Evolutionary conservation across 805 yeast genomes (phyloP).

Genomic region (Komagataella mondaviorum): DNA sequence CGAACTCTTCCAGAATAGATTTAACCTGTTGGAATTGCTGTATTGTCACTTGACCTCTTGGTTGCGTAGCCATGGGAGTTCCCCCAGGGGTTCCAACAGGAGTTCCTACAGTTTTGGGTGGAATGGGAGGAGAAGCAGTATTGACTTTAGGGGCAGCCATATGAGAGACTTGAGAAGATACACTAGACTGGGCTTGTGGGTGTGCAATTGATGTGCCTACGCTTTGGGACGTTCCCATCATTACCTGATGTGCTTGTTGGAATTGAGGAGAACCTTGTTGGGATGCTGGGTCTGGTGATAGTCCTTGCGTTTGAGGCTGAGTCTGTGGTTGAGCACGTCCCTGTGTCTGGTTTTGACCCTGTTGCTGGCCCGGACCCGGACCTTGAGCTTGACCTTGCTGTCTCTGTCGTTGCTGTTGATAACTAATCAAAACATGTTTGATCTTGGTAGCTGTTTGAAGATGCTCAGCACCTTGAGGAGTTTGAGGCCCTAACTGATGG

Average conservation of each 20-base stretch:
- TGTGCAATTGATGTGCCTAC: not conserved
- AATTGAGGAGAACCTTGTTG: constrained; percentile 1
- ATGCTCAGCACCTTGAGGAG: constrained; percentile 51
- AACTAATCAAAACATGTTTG: constrained; percentile 41
- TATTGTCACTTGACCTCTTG: constrained; percentile 7
- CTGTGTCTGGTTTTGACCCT: constrained; percentile 7
- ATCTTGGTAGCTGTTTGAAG: constrained; percentile 49
- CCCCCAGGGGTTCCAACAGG: constrained; percentile 3
- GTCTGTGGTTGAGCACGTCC: constrained; percentile 1
- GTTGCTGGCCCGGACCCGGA: constrained; percentile 9
- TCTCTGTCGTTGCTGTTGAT: constrained; percentile 16
- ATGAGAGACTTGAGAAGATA: not conserved
- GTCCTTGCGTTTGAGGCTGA: not conserved
- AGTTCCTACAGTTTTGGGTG: constrained; percentile 8
- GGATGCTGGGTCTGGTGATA: not conserved
- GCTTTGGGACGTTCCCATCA: not conserved
- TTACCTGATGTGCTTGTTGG: constrained; percentile 4
- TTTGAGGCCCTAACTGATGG: constrained; percentile 42
- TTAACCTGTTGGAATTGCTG: constrained; percentile 29
- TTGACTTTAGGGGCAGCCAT: not conserved
- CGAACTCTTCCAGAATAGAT: constrained; percentile 32
- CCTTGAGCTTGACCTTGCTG: constrained; percentile 10
- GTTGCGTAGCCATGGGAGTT: not conserved
- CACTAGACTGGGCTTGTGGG: not conserved
- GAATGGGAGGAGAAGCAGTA: constrained; percentile 7